phyloP scores from a whole-genome alignment of 108 stramenopile species.

The Nitzschia putrida region DNA sequence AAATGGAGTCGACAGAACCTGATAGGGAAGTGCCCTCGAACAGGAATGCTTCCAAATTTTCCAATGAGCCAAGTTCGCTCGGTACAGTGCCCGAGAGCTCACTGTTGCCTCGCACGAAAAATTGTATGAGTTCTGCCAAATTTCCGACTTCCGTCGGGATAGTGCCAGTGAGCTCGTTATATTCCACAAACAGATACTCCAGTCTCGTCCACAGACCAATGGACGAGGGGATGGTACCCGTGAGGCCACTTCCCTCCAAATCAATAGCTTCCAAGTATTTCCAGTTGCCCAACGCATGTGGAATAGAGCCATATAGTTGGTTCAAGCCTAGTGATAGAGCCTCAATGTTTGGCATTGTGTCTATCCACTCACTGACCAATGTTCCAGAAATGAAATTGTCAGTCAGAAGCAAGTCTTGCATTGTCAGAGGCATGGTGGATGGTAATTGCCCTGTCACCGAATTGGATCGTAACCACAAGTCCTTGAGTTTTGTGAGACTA shows the following conservation, averaged over 20 bases:
- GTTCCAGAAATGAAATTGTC: slow-evolving; percentile 15
- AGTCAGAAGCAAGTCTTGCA: slow-evolving; percentile 13
- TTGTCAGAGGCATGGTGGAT: neutral
- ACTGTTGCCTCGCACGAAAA: neutral
- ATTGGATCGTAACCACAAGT: neutral
- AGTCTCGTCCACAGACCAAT: too few relatives aligned
- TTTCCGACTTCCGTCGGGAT: slow-evolving; percentile 22
- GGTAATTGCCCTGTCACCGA: neutral
- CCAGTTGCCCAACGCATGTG: too few relatives aligned
- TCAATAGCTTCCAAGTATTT: too few relatives aligned
- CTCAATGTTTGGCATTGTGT: too few relatives aligned
- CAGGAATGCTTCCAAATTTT: too few relatives aligned
- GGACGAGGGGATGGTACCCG: too few relatives aligned
- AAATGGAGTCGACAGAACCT: too few relatives aligned
- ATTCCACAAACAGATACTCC: too few relatives aligned
- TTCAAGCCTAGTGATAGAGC: too few relatives aligned
- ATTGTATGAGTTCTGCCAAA: neutral
- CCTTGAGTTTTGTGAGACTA: slow-evolving; percentile 29
- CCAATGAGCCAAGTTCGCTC: slow-evolving; percentile 28
- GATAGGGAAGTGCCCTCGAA: too few relatives aligned
- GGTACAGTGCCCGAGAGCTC: slow-evolving; percentile 47
- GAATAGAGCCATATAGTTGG: too few relatives aligned
- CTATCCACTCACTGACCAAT: neutral
- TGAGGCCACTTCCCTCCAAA: too few relatives aligned
- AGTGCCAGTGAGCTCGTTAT: slow-evolving; percentile 2